Conservation (phyloP, 805 yeast genomes). For the Candida qinlingensis region DNA sequence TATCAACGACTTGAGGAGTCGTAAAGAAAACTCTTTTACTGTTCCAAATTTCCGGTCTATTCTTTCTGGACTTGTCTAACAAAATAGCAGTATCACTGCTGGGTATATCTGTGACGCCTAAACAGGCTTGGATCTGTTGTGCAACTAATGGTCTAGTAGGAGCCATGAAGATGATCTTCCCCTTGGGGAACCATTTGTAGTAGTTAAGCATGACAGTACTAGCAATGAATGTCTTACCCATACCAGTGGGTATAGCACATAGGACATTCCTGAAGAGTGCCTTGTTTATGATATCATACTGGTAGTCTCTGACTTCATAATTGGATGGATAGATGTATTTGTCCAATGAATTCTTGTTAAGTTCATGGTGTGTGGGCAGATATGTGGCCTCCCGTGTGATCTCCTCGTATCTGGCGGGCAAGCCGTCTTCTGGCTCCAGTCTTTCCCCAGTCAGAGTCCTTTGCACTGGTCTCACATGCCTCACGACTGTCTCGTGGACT, state of each 20-base stretch:
- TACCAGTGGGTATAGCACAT: slow-evolving; percentile 94
- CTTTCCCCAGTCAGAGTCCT: slow-evolving; percentile 29
- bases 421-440: slow-evolving; percentile 13
- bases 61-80: slow-evolving; percentile 49
- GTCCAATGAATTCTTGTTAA: slow-evolving; percentile 34
- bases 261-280: slow-evolving; percentile 70
- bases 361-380: slow-evolving; percentile 46
- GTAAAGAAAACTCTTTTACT: slow-evolving; percentile 78
- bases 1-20: slow-evolving; percentile 94
- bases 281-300: slow-evolving; percentile 67
- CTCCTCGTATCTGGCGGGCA: slow-evolving; percentile 30
- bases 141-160: slow-evolving; percentile 96
- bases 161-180: slow-evolving; percentile 89
- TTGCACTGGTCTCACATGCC: slow-evolving; percentile 29
- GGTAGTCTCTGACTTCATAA: slow-evolving; percentile 81
- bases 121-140: slow-evolving; percentile 92
- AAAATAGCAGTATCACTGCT: slow-evolving; percentile 72
- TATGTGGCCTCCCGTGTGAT: slow-evolving; percentile 29
- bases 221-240: slow-evolving; percentile 96
- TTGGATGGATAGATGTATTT: slow-evolving; percentile 82
- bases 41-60: slow-evolving; percentile 76
- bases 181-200: slow-evolving; percentile 73
- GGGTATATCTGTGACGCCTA: slow-evolving; percentile 81
- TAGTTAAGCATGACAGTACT: slow-evolving; percentile 89
- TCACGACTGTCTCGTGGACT: slow-evolving; percentile 26